Percentiles rank a stretch among this genome's conserved stretches.
These are phyloP conservation scores for Pseudotulostoma volvatum DNA, from an alignment of 495 filamentous ascomycete genomes.

Conservation along the genomic window DNA sequence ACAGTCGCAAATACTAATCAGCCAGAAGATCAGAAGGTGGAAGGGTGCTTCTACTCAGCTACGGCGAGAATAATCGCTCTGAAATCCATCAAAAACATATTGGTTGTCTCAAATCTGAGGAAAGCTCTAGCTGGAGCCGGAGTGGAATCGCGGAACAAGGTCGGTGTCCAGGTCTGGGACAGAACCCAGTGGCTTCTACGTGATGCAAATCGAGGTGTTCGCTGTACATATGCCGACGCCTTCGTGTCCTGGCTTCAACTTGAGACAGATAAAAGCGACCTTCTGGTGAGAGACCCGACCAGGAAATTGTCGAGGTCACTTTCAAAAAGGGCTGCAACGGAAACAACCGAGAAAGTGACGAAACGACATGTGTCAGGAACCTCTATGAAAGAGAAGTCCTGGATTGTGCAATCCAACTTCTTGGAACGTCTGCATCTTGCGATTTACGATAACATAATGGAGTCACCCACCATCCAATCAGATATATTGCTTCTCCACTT, in stretches of 20 bases:
- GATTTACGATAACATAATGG: slow-evolving; percentile 68
- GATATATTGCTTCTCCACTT: slow-evolving; percentile 65
- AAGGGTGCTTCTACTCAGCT: slow-evolving; percentile 56
- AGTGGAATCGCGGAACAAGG: slow-evolving; percentile 50
- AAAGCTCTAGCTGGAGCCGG: slow-evolving; percentile 40
- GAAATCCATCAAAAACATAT: slow-evolving; percentile 62
- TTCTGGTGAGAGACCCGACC: slow-evolving; percentile 40
- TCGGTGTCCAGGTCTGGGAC: slow-evolving; percentile 72
- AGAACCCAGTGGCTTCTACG: slow-evolving; percentile 78
- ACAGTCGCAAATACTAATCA: slow-evolving; percentile 22
- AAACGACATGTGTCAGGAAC: slow-evolving; percentile 55
- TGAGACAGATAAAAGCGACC: slow-evolving; percentile 56
- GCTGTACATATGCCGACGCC: slow-evolving; percentile 70
- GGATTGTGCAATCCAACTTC: slow-evolving; percentile 46
- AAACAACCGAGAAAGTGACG: slow-evolving; percentile 27
- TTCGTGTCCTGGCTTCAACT: slow-evolving; percentile 64
- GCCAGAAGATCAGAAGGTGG: slow-evolving; percentile 28
- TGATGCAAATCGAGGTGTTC: slow-evolving; percentile 57
- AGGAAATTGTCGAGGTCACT: slow-evolving; percentile 21
- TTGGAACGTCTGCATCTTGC: slow-evolving; percentile 73
- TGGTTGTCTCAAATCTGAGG: slow-evolving; percentile 58
- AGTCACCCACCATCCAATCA: slow-evolving; percentile 47
- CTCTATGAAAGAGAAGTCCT: slow-evolving; percentile 42
- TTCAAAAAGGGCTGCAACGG: slow-evolving; percentile 14
- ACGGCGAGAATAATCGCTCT: slow-evolving; percentile 61